Evolutionary conservation across 345 rosid genomes (phyloP), one percentile per base, ranked within the genome.

Genomic region (Dimocarpus longan): DNA sequence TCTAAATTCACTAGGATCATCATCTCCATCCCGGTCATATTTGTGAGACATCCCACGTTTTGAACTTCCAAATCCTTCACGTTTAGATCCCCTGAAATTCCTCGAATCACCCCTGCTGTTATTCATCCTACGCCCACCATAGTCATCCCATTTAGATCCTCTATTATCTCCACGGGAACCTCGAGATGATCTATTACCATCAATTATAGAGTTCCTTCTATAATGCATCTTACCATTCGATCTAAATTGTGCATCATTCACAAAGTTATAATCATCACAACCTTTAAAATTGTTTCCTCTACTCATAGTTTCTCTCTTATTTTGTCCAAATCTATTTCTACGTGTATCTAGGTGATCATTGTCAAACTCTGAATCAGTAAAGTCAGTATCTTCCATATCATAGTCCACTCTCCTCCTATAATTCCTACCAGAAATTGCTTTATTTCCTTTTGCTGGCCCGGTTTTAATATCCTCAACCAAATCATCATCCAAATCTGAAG

Each of bases 401-500:
- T 89, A 87, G 71, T 78, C 83, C 79, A 75, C 73, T 73, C 76
- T 78, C 40, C 78, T 84, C 82, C 76, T 82, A 44, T 81, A 82
- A 42, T 70, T 87, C 80, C 88, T 72, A 22, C 79, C 59, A 2
- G 82, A 75, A 67, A 60, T 77, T 77, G 65, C 54, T 73, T 80
- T 83, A 48, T 74, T 77, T 13, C 68, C 70, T 80, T 81, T 85
- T 77, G 79, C 70, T 60, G 70, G 70, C 62, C 80, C 82, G 57
- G 84, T 80, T 22, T 78, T 72, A 19, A 76, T 82, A 56, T 85
- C 84, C 70, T 76, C 80, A 8, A 76, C 86, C 16, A 81, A 70
- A 81, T 82, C 86, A 28, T 88, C 89, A 74, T 90, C 92, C 44
- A 66, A 70, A 81, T 89, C 98, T 39, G 96, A 93, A 80, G 81